Percentiles rank a stretch among this genome's conserved stretches.
phyloP scores from a whole-genome alignment of 129 eudicot species.

The Solidago caesia region DNA sequence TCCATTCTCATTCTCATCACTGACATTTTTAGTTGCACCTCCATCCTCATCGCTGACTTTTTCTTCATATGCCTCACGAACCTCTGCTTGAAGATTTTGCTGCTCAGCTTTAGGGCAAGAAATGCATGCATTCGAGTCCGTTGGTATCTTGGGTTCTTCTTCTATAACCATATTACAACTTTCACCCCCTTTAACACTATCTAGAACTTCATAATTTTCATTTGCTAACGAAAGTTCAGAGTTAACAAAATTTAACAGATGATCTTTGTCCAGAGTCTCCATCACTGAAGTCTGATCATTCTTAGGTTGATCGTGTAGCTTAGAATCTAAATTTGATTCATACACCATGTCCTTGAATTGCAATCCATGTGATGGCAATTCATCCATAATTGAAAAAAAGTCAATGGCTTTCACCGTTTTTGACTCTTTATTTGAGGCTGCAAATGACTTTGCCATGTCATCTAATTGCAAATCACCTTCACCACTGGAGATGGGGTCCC shows the following conservation, averaged over 20 bases:
- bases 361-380: slow-evolving; percentile 60
- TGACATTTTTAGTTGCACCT: not conserved
- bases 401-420: slow-evolving; percentile 51
- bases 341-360: slow-evolving; percentile 41
- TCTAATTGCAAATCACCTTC: slow-evolving; percentile 83
- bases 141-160: slow-evolving; percentile 6
- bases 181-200: not conserved
- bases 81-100: not conserved
- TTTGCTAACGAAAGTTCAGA: not conserved
- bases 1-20: slow-evolving; percentile 12
- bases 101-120: not conserved
- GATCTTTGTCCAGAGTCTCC: not conserved
- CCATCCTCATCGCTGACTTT: not conserved
- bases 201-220: not conserved
- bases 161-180: slow-evolving; percentile 6
- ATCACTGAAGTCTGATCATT: slow-evolving; percentile 22
- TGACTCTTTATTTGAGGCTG: slow-evolving; percentile 36
- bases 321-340: slow-evolving; percentile 31
- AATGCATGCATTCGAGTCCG: not conserved
- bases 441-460: slow-evolving; percentile 75
- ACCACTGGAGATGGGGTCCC: slow-evolving; percentile 97
- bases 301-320: slow-evolving; percentile 18
- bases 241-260: not conserved
- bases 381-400: slow-evolving; percentile 49
- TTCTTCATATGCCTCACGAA: not conserved